Percentiles rank a stretch among this genome's conserved stretches.
phyloP scores from a whole-genome alignment of 129 eudicot genomes.

The Smallanthus sonchifolius region DNA sequence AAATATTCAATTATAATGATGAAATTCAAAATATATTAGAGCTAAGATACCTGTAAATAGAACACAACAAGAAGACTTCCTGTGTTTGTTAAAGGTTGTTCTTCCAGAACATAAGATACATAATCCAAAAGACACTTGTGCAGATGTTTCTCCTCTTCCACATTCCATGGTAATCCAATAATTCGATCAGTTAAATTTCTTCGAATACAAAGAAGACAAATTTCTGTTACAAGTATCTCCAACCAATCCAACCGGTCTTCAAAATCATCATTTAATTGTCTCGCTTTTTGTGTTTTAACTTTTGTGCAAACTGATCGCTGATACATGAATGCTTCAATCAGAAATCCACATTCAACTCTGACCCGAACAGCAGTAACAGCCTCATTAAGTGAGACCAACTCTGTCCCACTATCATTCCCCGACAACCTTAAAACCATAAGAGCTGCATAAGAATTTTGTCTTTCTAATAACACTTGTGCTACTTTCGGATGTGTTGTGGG shows the following conservation, averaged over 20 bases:
- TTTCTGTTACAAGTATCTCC: conserved; percentile 79
- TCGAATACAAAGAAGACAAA: conserved; percentile 82
- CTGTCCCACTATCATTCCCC: conserved; percentile 65
- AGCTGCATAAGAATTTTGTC: conserved; percentile 82
- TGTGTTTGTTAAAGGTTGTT: conserved; percentile 54
- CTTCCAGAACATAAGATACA: conserved; percentile 49
- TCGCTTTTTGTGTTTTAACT: conserved; percentile 49
- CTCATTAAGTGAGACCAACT: conserved; percentile 60
- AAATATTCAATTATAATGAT: not conserved
- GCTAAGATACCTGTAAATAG: conserved; percentile 68
- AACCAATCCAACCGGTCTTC: conserved; percentile 48
- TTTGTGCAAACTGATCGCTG: conserved; percentile 66
- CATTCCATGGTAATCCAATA: conserved; percentile 86
- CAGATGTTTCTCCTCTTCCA: conserved; percentile 79
- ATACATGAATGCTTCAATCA: conserved; percentile 93
- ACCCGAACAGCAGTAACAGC: conserved; percentile 92
- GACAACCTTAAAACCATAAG: conserved; percentile 93
- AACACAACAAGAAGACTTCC: conserved; percentile 98
- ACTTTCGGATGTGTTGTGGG: conserved; percentile 93
- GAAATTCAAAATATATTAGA: not conserved
- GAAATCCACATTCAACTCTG: conserved; percentile 86
- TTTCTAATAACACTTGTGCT: conserved; percentile 76
- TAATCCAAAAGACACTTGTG: conserved; percentile 74
- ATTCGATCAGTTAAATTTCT: conserved; percentile 77
- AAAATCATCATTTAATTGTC: conserved; percentile 30